These are phyloP conservation scores for Backusella australiensis DNA, from an alignment of 192 early-diverging fungal genomes.

Conservation along the genomic window DNA sequence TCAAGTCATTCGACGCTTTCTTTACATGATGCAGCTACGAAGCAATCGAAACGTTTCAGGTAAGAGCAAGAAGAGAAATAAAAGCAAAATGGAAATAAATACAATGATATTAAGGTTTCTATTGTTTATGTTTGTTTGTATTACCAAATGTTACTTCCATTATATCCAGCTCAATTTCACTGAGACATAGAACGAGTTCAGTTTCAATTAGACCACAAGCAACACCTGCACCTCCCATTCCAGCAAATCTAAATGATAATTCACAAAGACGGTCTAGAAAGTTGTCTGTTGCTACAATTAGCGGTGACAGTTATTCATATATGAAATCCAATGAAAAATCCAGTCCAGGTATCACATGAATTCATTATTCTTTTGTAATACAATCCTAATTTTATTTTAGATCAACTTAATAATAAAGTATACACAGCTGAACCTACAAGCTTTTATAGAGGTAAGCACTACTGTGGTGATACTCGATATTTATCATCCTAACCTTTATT, in stretches of 20 bases:
- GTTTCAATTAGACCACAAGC: neutral
- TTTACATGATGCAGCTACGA: neutral
- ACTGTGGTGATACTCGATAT: too few relatives aligned
- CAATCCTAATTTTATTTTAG: neutral
- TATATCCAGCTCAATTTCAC: neutral
- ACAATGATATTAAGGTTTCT: neutral
- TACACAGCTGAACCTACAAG: neutral
- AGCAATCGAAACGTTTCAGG: conserved; percentile 9
- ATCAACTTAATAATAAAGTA: neutral
- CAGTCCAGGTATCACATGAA: neutral
- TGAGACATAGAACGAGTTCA: neutral
- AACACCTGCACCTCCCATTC: neutral
- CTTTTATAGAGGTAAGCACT: neutral
- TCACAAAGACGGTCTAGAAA: neutral
- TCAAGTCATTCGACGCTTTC: conserved; percentile 1
- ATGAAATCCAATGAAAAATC: conserved; percentile 3
- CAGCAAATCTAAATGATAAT: neutral
- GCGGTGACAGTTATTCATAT: conserved; percentile 6
- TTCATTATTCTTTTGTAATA: conserved; percentile 1
- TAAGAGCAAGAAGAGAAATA: neutral
- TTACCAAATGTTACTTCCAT: neutral
- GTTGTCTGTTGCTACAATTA: neutral
- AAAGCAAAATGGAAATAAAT: neutral
- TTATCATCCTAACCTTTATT: neutral
- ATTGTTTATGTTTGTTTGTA: neutral